These are phyloP conservation scores for Grosmannia serpens DNA, from an alignment of 2,329 filamentous ascomycete species.

Conservation along the genomic window DNA sequence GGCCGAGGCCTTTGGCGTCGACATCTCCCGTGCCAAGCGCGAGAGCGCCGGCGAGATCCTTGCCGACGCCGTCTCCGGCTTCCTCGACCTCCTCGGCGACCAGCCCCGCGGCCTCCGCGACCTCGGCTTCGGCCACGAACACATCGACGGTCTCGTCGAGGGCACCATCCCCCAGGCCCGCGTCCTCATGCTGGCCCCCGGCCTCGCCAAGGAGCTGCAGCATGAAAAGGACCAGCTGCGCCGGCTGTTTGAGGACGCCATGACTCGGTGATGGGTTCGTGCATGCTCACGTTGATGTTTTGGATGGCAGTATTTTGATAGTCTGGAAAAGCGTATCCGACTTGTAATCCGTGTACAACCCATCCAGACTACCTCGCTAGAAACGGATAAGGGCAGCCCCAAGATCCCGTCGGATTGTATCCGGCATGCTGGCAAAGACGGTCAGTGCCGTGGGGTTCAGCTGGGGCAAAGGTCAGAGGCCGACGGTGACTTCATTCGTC, in stretches of 20 bases:
- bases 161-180: conserved; percentile 87
- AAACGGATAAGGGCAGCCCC: no score
- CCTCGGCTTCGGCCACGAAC: conserved; percentile 63
- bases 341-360: no score
- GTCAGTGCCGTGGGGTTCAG: no score
- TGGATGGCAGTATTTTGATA: no score
- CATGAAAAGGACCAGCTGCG: conserved; percentile 62
- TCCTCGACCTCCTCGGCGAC: conserved; percentile 73
- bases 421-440: no score
- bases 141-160: conserved; percentile 79
- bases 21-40: conserved; percentile 74
- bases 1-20: conserved; percentile 32
- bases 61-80: conserved; percentile 68
- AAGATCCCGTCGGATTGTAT: no score
- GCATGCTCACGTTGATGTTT: no score
- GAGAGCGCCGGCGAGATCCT: conserved; percentile 86
- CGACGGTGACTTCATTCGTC: no score
- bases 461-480: no score
- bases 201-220: conserved; percentile 56
- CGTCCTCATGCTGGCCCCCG: conserved; percentile 86
- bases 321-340: no score
- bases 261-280: conserved; percentile 17
- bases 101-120: conserved; percentile 79
- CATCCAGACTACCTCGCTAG: no score
- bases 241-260: conserved; percentile 51